A percentile compares a stretch with the other conserved stretches of the same genome.
phyloP scores from a whole-genome alignment of 306 rosid species.

The Gleditsia sinensis region DNA sequence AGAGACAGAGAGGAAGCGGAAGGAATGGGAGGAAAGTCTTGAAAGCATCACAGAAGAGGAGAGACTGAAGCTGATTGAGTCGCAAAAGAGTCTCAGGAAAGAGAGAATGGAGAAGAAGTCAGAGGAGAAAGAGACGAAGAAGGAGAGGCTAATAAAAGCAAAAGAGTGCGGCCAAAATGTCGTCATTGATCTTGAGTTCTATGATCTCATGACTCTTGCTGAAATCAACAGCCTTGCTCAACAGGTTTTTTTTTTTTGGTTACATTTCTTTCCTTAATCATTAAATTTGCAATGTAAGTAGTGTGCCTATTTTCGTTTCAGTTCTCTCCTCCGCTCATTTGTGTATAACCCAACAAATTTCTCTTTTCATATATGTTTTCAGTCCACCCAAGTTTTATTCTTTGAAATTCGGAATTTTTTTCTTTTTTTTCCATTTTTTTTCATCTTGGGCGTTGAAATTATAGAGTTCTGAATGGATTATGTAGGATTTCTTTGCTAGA shows the following conservation, averaged over 20 bases:
- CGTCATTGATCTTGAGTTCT: conserved; percentile 73
- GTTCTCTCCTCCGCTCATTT: no score
- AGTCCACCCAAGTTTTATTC: not conserved
- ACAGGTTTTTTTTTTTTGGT: conserved; percentile 52
- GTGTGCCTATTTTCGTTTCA: not conserved
- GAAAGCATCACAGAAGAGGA: conserved; percentile 63
- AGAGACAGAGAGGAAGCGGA: conserved; percentile 68
- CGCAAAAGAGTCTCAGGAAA: conserved; percentile 62
- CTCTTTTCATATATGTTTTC: not conserved
- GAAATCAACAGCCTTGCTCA: conserved; percentile 88
- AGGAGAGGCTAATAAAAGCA: conserved; percentile 55
- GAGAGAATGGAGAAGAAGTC: conserved; percentile 80
- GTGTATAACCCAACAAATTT: not conserved
- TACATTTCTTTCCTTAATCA: not conserved
- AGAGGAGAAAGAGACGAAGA: conserved; percentile 59
- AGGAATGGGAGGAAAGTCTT: conserved; percentile 81
- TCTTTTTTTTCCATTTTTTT: not conserved
- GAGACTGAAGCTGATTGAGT: conserved; percentile 63
- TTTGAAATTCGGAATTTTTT: not conserved
- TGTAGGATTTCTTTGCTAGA: no score
- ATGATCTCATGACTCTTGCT: conserved; percentile 72
- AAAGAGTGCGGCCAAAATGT: conserved; percentile 72
- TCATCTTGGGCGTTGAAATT: no score
- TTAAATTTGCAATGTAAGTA: not conserved
- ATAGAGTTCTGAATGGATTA: not conserved